A percentile compares a stretch with the other conserved stretches of the same genome.
Evolutionary conservation across 2,329 filamentous ascomycete species (phyloP).

Genomic region (Chalara sp.): DNA sequence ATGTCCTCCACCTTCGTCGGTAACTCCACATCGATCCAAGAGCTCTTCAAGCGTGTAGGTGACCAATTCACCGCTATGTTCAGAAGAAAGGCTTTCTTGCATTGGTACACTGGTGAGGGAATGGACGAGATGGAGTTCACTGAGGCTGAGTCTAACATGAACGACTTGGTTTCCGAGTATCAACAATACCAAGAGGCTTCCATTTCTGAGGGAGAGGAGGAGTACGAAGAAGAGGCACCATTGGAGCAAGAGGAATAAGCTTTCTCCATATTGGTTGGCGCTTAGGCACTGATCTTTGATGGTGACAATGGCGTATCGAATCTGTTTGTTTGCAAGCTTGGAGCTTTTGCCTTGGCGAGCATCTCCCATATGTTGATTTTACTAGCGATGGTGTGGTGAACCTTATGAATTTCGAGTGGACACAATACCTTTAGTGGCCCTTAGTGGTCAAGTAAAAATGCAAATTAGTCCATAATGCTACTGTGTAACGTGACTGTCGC

Average conservation of each 20-base stretch:
- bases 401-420: no score
- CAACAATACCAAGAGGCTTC: conserved; percentile 99
- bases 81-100: conserved; percentile 99
- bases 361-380: no score
- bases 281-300: no score
- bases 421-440: no score
- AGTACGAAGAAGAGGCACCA: conserved; percentile 74
- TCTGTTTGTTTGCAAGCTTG: no score
- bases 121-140: conserved; percentile 99
- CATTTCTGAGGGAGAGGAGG: conserved; percentile 94
- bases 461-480: no score
- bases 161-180: conserved; percentile 98
- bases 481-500: no score
- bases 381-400: no score
- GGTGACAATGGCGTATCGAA: no score
- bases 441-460: no score
- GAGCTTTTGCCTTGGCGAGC: no score
- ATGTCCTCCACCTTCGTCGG: conserved; percentile 99
- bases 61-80: conserved; percentile 99
- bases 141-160: conserved; percentile 99
- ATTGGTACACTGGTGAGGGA: conserved; percentile 99
- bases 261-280: no score
- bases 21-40: conserved; percentile 99
- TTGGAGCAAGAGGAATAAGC: conserved; percentile 57
- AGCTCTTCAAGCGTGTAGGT: conserved; percentile 99